Conservation (phyloP, 2,329 filamentous ascomycete genomes). For the Coniochaeta prunicola region DNA sequence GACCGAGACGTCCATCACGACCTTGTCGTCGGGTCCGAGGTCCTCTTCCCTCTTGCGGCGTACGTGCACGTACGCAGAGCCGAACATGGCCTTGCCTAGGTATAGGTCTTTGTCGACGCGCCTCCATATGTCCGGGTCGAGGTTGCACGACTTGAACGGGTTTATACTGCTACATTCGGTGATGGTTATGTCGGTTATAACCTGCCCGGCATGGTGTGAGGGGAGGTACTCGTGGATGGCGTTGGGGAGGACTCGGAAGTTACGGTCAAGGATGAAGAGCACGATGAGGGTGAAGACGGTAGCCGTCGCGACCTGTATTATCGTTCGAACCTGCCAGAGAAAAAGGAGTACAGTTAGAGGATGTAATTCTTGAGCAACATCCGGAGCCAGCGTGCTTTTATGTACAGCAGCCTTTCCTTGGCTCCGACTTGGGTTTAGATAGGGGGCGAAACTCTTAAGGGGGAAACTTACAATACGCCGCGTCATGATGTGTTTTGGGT, state of each 20-base stretch:
- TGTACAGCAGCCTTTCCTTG: background rate
- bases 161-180: constrained; percentile 70
- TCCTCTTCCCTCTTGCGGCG: constrained; percentile 83
- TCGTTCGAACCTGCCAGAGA: constrained; percentile 50
- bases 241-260: constrained; percentile 78
- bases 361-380: background rate
- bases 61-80: constrained; percentile 74
- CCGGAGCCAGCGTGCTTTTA: background rate
- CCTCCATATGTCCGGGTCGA: constrained; percentile 68
- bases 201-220: constrained; percentile 72
- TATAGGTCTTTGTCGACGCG: constrained; percentile 87
- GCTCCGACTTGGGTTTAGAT: background rate
- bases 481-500: constrained; percentile 5
- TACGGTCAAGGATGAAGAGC: constrained; percentile 77
- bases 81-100: constrained; percentile 65
- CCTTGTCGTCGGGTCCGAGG: constrained; percentile 62
- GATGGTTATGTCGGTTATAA: constrained; percentile 80
- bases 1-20: constrained; percentile 73
- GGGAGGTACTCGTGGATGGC: constrained; percentile 84
- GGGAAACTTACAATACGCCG: constrained; percentile 8
- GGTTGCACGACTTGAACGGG: constrained; percentile 65
- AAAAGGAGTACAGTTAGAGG: background rate
- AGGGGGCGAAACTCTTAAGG: background rate
- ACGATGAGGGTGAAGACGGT: constrained; percentile 61
- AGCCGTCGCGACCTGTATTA: constrained; percentile 66